Conservation (phyloP, 2,329 filamentous ascomycete genomes). For the Pyrenophora seminiperda region DNA sequence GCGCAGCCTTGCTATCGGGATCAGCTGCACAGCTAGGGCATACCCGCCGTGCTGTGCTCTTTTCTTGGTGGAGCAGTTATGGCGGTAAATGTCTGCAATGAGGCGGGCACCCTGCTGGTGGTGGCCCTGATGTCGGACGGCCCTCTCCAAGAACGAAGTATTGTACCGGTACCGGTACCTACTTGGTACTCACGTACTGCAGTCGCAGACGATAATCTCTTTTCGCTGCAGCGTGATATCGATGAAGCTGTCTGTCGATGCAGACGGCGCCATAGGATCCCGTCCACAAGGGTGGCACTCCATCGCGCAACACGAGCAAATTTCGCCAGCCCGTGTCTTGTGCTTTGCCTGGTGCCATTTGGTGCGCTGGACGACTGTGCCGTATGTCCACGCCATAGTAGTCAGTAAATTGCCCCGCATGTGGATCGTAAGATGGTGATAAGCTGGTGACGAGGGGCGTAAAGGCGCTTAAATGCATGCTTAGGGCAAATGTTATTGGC, state of each 20-base stretch:
- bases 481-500: constrained; percentile 22
- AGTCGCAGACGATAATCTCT: constrained; percentile 29
- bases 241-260: constrained; percentile 38
- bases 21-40: constrained; percentile 2
- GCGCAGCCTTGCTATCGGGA: constrained; percentile 13
- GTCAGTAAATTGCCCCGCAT: constrained; percentile 27
- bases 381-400: constrained; percentile 26
- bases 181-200: no score
- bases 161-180: no score
- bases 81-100: neutral
- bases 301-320: constrained; percentile 34
- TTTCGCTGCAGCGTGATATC: constrained; percentile 37
- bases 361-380: constrained; percentile 27
- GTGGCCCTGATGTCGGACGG: neutral
- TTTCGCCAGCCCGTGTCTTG: constrained; percentile 30
- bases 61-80: no score
- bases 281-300: constrained; percentile 34
- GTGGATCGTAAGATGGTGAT: constrained; percentile 17
- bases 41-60: neutral
- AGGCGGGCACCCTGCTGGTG: constrained; percentile 10
- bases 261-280: constrained; percentile 30
- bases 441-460: constrained; percentile 16
- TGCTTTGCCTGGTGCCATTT: constrained; percentile 33
- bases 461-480: constrained; percentile 40
- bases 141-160: no score